A percentile compares a stretch with the other conserved stretches of the same genome.
Evolutionary conservation across 2,329 filamentous ascomycete genomes (phyloP).

Genomic region (Ophiostoma angusticollis): DNA sequence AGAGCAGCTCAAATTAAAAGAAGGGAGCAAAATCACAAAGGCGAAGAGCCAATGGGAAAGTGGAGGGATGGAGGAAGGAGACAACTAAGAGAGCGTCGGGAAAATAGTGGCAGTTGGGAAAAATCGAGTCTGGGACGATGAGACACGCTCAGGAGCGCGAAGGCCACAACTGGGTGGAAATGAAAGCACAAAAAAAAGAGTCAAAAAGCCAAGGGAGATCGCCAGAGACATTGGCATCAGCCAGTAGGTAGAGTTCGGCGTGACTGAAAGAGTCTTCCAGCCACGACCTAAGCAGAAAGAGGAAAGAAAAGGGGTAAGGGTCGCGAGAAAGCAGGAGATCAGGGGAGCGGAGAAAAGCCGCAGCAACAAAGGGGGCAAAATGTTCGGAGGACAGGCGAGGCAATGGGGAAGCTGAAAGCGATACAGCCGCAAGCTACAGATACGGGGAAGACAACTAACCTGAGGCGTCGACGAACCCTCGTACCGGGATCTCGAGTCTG

Average conservation of each 20-base stretch:
- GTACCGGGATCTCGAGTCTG: conserved; percentile 33
- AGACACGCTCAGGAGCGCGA: conserved; percentile 10
- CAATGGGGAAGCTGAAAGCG: neutral
- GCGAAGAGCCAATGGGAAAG: conserved; percentile 10
- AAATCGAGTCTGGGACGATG: conserved; percentile 6
- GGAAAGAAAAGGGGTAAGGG: conserved; percentile 6
- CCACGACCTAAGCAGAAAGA: conserved; percentile 1
- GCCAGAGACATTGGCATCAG: conserved; percentile 8
- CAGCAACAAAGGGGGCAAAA: neutral
- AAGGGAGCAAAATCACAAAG: too few relatives aligned
- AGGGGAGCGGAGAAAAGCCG: neutral
- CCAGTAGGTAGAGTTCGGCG: conserved; percentile 1
- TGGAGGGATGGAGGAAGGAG: conserved; percentile 9
- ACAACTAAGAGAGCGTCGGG: neutral
- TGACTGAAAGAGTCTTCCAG: neutral
- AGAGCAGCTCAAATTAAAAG: too few relatives aligned
- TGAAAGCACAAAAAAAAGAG: neutral
- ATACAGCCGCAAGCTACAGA: neutral
- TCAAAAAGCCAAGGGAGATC: neutral
- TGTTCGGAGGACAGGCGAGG: neutral
- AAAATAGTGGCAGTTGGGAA: conserved; percentile 2
- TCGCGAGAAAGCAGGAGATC: neutral
- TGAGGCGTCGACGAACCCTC: conserved; percentile 17
- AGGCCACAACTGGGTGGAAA: conserved; percentile 2
- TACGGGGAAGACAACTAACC: neutral